These are phyloP conservation scores for Fragilaria radians DNA, from an alignment of 108 stramenopile genomes.

Conservation along the genomic window DNA sequence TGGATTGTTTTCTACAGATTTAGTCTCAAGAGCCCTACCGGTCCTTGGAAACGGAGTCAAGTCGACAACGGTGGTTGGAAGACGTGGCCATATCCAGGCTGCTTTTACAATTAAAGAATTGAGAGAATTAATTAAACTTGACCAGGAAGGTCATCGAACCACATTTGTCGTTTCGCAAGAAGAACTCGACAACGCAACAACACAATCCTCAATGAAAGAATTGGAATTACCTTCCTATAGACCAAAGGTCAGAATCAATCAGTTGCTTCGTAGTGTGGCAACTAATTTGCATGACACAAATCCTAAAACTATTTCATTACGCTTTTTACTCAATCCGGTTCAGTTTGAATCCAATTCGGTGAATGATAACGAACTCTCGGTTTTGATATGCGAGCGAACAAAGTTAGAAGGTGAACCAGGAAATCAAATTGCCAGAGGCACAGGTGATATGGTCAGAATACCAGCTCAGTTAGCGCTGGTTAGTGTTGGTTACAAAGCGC, in stretches of 20 bases:
- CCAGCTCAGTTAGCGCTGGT: slow-evolving; percentile 53
- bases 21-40: slow-evolving; percentile 67
- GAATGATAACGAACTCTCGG: slow-evolving; percentile 30
- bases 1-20: slow-evolving; percentile 79
- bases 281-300: not conserved
- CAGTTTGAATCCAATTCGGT: slow-evolving; percentile 36
- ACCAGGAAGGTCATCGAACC: slow-evolving; percentile 41
- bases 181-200: slow-evolving; percentile 81
- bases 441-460: slow-evolving; percentile 57
- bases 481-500: slow-evolving; percentile 91
- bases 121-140: slow-evolving; percentile 86
- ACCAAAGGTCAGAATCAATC: slow-evolving; percentile 66
- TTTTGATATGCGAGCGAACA: slow-evolving; percentile 74
- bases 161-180: slow-evolving; percentile 54
- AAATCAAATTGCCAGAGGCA: slow-evolving; percentile 63
- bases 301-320: slow-evolving; percentile 52
- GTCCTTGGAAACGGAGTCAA: slow-evolving; percentile 41
- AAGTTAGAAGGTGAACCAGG: slow-evolving; percentile 68
- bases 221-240: slow-evolving; percentile 34
- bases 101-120: slow-evolving; percentile 98
- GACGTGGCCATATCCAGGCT: slow-evolving; percentile 95
- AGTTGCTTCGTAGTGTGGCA: slow-evolving; percentile 48
- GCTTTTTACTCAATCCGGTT: slow-evolving; percentile 83
- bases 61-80: slow-evolving; percentile 77
- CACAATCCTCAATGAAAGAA: slow-evolving; percentile 60